A percentile compares a stretch with the other conserved stretches of the same genome.
phyloP scores from a whole-genome alignment of 257 asterid genomes.

The Mentha longifolia region DNA sequence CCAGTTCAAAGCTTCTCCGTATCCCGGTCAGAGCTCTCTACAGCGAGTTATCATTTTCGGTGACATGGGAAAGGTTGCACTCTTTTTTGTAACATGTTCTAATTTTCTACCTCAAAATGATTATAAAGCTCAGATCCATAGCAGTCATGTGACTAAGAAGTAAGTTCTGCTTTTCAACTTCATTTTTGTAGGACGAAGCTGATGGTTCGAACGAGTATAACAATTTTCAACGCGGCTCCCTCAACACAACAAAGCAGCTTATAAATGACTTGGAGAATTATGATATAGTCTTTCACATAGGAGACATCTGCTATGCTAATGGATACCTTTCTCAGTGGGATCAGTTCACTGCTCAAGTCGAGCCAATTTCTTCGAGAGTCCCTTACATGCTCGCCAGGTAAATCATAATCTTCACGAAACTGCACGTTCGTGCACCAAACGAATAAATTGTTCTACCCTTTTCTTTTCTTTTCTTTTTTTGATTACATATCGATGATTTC shows the following conservation, averaged over 20 bases:
- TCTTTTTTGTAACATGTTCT: background rate
- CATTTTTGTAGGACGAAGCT: constrained; percentile 67
- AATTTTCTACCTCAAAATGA: too few relatives aligned
- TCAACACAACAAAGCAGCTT: constrained; percentile 85
- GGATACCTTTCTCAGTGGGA: constrained; percentile 97
- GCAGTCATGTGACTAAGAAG: background rate
- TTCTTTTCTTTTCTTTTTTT: background rate
- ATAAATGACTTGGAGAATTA: constrained; percentile 66
- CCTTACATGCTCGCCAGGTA: constrained; percentile 98
- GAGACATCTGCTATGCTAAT: constrained; percentile 81
- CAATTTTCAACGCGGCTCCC: constrained; percentile 77
- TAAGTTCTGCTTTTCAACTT: background rate
- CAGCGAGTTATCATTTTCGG: constrained; percentile 87
- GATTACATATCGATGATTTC: constrained; percentile 8
- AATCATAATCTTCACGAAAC: background rate
- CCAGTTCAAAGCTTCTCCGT: constrained; percentile 88
- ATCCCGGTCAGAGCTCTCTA: constrained; percentile 90
- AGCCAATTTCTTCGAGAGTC: constrained; percentile 81
- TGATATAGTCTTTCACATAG: constrained; percentile 90
- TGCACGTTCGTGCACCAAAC: background rate
- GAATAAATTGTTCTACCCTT: background rate
- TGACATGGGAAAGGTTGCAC: constrained; percentile 94
- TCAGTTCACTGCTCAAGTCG: constrained; percentile 89
- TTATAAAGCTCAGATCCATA: background rate
- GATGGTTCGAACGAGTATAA: constrained; percentile 95